Percentiles rank a stretch among this genome's conserved stretches.
Conservation (phyloP, 305 asterid species). For the Fraxinus floribunda region DNA sequence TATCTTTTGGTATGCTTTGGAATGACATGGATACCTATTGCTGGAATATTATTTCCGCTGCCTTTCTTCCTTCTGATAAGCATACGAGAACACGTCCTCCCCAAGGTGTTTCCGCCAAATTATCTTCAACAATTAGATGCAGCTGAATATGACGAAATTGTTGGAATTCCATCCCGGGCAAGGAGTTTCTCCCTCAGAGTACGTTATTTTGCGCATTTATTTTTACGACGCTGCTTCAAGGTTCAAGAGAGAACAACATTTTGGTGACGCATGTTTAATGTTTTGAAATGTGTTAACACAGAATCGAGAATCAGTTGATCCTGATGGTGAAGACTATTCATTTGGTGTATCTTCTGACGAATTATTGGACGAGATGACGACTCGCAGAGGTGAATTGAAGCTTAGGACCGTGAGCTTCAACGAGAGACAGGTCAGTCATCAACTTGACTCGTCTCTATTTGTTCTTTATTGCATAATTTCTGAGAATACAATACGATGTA, state of each 20-base stretch:
- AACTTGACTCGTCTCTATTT: not conserved
- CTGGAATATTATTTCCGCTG: slow-evolving; percentile 81
- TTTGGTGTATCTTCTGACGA: slow-evolving; percentile 49
- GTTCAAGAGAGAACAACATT: not conserved
- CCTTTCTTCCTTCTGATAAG: slow-evolving; percentile 75
- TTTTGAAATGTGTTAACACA: slow-evolving; percentile 28
- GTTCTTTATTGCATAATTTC: not conserved
- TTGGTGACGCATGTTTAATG: not conserved
- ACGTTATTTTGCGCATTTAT: not conserved
- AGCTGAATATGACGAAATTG: slow-evolving; percentile 75
- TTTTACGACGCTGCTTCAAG: not conserved
- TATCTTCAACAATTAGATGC: slow-evolving; percentile 80
- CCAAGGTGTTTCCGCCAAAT: slow-evolving; percentile 56
- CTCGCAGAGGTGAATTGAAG: slow-evolving; percentile 83
- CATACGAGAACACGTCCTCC: slow-evolving; percentile 75
- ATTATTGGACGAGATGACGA: slow-evolving; percentile 78
- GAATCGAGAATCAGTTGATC: slow-evolving; percentile 43
- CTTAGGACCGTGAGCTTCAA: slow-evolving; percentile 61
- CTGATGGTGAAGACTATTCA: slow-evolving; percentile 29
- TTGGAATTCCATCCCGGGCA: slow-evolving; percentile 45
- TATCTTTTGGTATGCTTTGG: slow-evolving; percentile 78
- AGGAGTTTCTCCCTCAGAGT: slow-evolving; percentile 50
- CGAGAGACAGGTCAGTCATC: slow-evolving; percentile 46
- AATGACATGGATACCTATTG: slow-evolving; percentile 90
- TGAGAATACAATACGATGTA: not conserved